phyloP scores from a whole-genome alignment of 345 rosid species.

The Heritiera fomes region DNA sequence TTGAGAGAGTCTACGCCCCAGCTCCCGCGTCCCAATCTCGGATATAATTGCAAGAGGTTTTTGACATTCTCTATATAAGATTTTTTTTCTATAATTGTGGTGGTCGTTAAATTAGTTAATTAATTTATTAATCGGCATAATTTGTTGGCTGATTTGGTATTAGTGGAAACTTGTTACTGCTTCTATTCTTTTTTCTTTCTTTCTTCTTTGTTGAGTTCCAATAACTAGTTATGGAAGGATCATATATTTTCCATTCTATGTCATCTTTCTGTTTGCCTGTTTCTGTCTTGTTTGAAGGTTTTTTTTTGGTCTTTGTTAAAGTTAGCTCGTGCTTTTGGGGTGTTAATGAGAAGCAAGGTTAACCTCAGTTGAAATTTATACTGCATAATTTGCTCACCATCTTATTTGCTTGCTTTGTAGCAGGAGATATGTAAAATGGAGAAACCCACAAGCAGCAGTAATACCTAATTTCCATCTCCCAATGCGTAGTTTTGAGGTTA shows the following conservation, averaged over 20 bases:
- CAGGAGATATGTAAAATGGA: conserved; percentile 54
- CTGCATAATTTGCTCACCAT: not conserved
- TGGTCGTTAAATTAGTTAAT: not conserved
- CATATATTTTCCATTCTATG: not conserved
- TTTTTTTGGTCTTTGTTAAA: not conserved
- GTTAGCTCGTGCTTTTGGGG: not conserved
- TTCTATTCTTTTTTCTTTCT: not conserved
- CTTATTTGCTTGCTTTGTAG: conserved; percentile 9
- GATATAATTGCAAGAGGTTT: conserved; percentile 45
- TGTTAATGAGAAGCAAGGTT: not conserved
- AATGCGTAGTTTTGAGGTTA: conserved; percentile 73
- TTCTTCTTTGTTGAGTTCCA: not conserved
- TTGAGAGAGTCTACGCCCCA: conserved; percentile 39
- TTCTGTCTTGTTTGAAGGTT: not conserved
- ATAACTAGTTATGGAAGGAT: not conserved
- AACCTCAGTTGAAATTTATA: not conserved
- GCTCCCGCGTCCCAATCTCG: conserved; percentile 33
- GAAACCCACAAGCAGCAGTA: conserved; percentile 62
- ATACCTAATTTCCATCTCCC: conserved; percentile 72
- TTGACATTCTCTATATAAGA: not conserved
- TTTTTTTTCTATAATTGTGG: not conserved
- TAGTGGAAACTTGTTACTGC: not conserved
- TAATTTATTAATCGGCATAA: not conserved
- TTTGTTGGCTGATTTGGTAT: not conserved
- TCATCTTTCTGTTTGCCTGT: not conserved